Base-by-base conservation (phyloP, 352 stramenopile species). In the Globisporangium sylvaticum region DNA sequence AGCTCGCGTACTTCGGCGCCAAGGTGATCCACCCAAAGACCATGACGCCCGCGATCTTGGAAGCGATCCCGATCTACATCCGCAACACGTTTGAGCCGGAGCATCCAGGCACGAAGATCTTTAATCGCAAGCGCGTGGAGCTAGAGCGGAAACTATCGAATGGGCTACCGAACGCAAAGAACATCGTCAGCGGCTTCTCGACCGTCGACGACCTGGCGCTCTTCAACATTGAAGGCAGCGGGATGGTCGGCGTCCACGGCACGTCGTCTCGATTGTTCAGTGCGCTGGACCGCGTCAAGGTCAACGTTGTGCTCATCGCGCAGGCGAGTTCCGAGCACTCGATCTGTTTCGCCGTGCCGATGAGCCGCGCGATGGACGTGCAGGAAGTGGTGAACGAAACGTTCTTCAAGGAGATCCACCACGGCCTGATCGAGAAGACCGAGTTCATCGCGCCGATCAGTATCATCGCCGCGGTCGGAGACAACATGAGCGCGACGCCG, bases 1-100 rank as follows among this genome's bases (percentile, higher is more conserved):
- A 99, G 79, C 82, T 99, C 31, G 97, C 96, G 9, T 99, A 98
- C 74, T 99, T 99, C 76, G 97, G 97, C 29, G 97, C 97, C 15
- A 98, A 99, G 75, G 97, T 99, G 37, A 89, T 99, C 20, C 96
- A 99, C 72, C 97, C 97, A 6, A 98, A 98, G 84, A 97, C 96
- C 34, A 99, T 99, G 96, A 89, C 81, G 14, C 92, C 94, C 4
- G 89, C 88, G 25, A 87, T 96, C 31, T 65, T 82, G 18, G 85
- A 91, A n/a, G 90, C 78, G 70, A 98, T 99, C 66, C 97, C 97
- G 5, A 98, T 99, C 66, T 98, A 91, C 73, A 98, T 99, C 71
- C 88, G 91, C 10, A 99, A 99, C 72, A 99, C 96, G 14, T 98
- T 99, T 73, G 96, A 98, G 63, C 81, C 91, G 1, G 62, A 70